Evolutionary conservation across 352 stramenopile species (phyloP), one percentile per base, ranked within the genome.

Genomic region (Pythium insidiosum): DNA sequence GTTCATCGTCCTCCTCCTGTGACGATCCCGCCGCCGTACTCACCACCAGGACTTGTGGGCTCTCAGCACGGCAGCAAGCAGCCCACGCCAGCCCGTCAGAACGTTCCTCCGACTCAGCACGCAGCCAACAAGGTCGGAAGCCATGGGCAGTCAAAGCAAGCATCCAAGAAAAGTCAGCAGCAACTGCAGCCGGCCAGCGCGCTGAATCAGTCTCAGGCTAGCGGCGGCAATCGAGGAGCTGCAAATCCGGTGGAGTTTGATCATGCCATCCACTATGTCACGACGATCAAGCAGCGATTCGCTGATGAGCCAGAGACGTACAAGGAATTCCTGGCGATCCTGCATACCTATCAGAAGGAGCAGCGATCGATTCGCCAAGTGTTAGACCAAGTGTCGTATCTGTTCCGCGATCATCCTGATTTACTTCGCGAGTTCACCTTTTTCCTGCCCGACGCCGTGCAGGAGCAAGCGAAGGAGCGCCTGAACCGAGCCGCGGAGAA

Each of bases 341-440:
- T 99, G 40, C 96, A 99, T 71, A 99, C 95, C 15, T 99, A 99
- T 66, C 96, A 99, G 69, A 98, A 99, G 58, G 95, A 99, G 66
- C 95, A 99, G 61, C 83, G 95, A 11, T 96, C 88, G 7, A 99
- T 99, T 49, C 97, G 98, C 43, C 91, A 99, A 39, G 77, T 94
- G 25, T 54, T 98, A 12, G 95, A 98, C 63, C 95, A 99, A 78
- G 96, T 99, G 0, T 98, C 96, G 5, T 72, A 96, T 19, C 71
- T 99, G 18, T 99, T 99, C 77, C 90, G 94, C 0, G 96, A 99
- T 59, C 96, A 99, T 64, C 88, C 96, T 1, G 97, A 99, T 71
- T 66, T 99, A 12, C 68, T 99, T 18, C 97, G 97, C 29, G 94
- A 99, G 56, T 99, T 99, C 58, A 99, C 97, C 10, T 99, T 98